These are phyloP conservation scores for Castanea crenata DNA, from an alignment of 306 rosid species.

Conservation along the genomic window DNA sequence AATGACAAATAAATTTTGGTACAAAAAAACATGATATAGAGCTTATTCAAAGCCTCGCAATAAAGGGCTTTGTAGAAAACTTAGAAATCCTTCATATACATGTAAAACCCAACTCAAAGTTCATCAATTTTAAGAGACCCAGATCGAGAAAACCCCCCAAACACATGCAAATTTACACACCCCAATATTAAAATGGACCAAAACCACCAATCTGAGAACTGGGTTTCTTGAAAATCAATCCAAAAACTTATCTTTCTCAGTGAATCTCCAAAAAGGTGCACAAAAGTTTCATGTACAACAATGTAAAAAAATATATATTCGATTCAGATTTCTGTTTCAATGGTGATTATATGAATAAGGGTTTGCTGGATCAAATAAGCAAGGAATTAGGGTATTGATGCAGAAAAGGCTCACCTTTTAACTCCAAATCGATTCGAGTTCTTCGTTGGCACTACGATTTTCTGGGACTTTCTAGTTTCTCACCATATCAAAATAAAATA, in stretches of 20 bases:
- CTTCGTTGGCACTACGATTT: conserved; percentile 16
- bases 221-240: conserved; percentile 12
- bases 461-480: conserved; percentile 13
- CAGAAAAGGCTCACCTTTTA: conserved; percentile 33
- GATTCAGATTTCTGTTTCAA: conserved; percentile 1
- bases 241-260: conserved; percentile 17
- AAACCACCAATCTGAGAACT: neutral
- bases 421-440: conserved; percentile 34
- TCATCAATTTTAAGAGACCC: conserved; percentile 6
- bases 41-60: conserved; percentile 15
- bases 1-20: neutral
- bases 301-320: conserved; percentile 14
- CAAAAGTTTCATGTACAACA: conserved; percentile 12
- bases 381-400: conserved; percentile 8
- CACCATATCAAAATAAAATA: neutral
- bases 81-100: conserved; percentile 4
- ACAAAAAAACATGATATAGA: conserved; percentile 24
- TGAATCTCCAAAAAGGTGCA: conserved; percentile 2
- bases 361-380: conserved; percentile 10
- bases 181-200: neutral
- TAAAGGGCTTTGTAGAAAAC: conserved; percentile 23
- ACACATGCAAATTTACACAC: neutral
- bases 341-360: neutral
- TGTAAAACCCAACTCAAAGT: conserved; percentile 10
- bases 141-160: conserved; percentile 13